A percentile compares a stretch with the other conserved stretches of the same genome.
These are phyloP conservation scores for Colletotrichum shisoi DNA, from an alignment of 2,329 filamentous ascomycete species.

Conservation along the genomic window DNA sequence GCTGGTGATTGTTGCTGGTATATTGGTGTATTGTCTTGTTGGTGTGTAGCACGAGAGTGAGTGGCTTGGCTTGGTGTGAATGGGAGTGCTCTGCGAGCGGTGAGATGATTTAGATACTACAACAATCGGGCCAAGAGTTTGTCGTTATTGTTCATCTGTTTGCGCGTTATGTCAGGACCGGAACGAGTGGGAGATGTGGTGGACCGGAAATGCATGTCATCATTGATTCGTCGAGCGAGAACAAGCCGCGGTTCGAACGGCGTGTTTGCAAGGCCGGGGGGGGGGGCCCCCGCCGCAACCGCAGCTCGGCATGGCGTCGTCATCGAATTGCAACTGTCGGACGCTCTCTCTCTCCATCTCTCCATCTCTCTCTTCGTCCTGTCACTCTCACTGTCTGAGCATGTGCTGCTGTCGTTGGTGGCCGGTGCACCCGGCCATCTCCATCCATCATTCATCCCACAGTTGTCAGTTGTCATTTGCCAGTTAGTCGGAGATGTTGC, in stretches of 20 bases:
- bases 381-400: too few relatives aligned
- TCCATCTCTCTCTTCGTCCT: too few relatives aligned
- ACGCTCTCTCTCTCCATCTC: too few relatives aligned
- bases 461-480: too few relatives aligned
- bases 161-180: neutral
- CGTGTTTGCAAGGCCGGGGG: slow-evolving; percentile 13
- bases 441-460: too few relatives aligned
- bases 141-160: neutral
- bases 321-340: slow-evolving; percentile 20
- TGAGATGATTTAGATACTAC: neutral
- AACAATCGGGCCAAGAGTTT: neutral
- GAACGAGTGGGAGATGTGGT: neutral
- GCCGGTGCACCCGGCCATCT: neutral
- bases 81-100: neutral
- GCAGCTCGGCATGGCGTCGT: slow-evolving; percentile 23
- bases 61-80: neutral
- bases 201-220: slow-evolving; percentile 4
- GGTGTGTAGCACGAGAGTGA: neutral
- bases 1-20: neutral
- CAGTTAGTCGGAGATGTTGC: neutral
- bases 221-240: slow-evolving; percentile 1
- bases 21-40: too few relatives aligned
- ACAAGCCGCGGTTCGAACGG: neutral
- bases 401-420: neutral
- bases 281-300: slow-evolving; percentile 13